Base-by-base conservation (phyloP, 768 basidiomycete genomes). In the Psilocybe cubensis region DNA sequence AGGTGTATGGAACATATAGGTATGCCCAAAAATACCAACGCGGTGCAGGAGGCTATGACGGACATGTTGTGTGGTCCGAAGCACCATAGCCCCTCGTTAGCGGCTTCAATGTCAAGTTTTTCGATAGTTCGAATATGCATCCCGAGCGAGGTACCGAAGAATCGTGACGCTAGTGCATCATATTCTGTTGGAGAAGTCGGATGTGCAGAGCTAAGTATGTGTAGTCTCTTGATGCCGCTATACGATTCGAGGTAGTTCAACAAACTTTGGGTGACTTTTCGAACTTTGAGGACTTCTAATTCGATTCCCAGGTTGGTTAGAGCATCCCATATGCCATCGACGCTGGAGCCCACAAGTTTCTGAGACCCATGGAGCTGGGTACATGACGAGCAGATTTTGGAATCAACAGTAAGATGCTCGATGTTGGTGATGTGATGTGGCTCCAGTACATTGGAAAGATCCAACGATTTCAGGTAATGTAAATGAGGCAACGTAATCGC, bases 71-170 rank as follows among this genome's bases (percentile, higher is more conserved):
- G 56, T 11, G 54, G 28, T 33, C 58, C 44, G 33, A 63, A 59
- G 47, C 62, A 63, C 62, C 62, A 63, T 3, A 51, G 27, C 11
- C 62, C 62, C 27, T 63, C 59, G 43, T 54, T 57, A n/a, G 25
- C 20, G 10, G 62, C 62, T 27, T 49, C 52, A 24, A 63, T 52
- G 23, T 45, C 8, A 12, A 63, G 52, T n/a, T 48, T 49, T 23
- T 60, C 52, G 25, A 63, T 29, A 24, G 55, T 48, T 9, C 20
- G 4, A 17, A 21, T 35, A 29, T 61, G 59, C 14, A 28, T 52
- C 18, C 17, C 23, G 10, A 60, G 31, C 2, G 54, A 24, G 3
- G 17, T 25, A 14, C 20, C 49, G 35, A 55, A 60, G 50, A 60
- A 60, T 2, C 38, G 23, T 3, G 29, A 44, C 10, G 54, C 58